Base-by-base conservation (phyloP, 1,139 yeast genomes). In the Blastobotrys proliferans region DNA sequence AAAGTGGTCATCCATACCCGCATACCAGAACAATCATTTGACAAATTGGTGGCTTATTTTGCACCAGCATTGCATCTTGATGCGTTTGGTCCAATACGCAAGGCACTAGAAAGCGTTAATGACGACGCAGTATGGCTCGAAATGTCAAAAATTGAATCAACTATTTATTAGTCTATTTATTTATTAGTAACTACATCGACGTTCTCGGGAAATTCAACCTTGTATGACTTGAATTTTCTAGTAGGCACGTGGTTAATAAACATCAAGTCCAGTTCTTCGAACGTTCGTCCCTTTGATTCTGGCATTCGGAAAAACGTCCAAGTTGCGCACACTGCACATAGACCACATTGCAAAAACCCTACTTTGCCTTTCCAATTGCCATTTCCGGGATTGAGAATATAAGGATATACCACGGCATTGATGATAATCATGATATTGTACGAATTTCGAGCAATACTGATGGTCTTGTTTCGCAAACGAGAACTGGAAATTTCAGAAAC, bases 321-420 rank as follows among this genome's bases (percentile, higher is more conserved):
- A 4, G 63, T 16, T 3, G 71, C 47, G 21, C 73, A 64, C 11
- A 35, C 10, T 14, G 27, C 17, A 4, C 17, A 10, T 4, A 35
- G 14, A 0, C 75, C 82, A 16, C 73, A 77, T 72, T 76, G 78
- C 54, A 79, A 68, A 56, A 76, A 75, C 1, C 77, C 83, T 13
- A 78, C 68, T 58, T 78, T 77, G 28, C 79, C 83, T 46, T 72
- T 67, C 77, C 78, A 69, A 53, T 75, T 70, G 69, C 79, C 75
- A 8, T 73, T 73, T n/a, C 70, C 67, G 3, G 79, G 76, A 57
- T 76, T 77, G 56, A 79, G 67, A 80, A 78, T 73, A 55, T 76
- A 73, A 13, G 84, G 83, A 13, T 22, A 14, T 3, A 33, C n/a
- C 18, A 14, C 20, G 44, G 70, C 70, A 25, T 73, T 63, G 30